Evolutionary conservation across 345 rosid genomes (phyloP).

Genomic region (Lenwebbia sp.): DNA sequence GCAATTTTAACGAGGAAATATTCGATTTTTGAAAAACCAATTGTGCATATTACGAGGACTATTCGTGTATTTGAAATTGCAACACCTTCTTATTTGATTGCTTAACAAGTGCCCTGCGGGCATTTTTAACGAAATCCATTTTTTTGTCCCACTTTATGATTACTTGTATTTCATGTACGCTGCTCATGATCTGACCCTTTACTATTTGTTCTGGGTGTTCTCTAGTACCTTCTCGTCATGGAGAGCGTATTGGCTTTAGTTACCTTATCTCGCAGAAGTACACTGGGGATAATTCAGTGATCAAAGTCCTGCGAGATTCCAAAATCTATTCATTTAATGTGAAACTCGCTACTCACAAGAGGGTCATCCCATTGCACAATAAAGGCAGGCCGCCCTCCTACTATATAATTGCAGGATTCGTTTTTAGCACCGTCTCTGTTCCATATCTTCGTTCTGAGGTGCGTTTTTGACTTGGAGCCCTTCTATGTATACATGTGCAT

Average conservation of each 20-base stretch:
- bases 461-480: not conserved
- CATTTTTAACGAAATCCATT: not conserved
- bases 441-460: slow-evolving; percentile 97
- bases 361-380: slow-evolving; percentile 77
- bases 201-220: not conserved
- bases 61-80: not conserved
- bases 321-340: slow-evolving; percentile 47
- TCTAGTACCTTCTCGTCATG: slow-evolving; percentile 87
- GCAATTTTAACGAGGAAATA: not conserved
- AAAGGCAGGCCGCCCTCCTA: slow-evolving; percentile 77
- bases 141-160: not conserved
- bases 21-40: not conserved
- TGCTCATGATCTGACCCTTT: not conserved
- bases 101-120: not conserved
- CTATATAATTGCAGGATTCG: slow-evolving; percentile 85
- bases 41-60: not conserved
- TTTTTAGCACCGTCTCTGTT: slow-evolving; percentile 72
- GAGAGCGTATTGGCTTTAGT: slow-evolving; percentile 90
- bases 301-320: slow-evolving; percentile 71
- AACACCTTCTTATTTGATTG: not conserved
- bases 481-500: not conserved
- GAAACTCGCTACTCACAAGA: slow-evolving; percentile 71
- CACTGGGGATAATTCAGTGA: slow-evolving; percentile 67
- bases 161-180: not conserved
- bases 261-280: slow-evolving; percentile 89